These are phyloP conservation scores for Meredithiella fracta DNA, from an alignment of 2,329 filamentous ascomycete genomes.

Conservation along the genomic window DNA sequence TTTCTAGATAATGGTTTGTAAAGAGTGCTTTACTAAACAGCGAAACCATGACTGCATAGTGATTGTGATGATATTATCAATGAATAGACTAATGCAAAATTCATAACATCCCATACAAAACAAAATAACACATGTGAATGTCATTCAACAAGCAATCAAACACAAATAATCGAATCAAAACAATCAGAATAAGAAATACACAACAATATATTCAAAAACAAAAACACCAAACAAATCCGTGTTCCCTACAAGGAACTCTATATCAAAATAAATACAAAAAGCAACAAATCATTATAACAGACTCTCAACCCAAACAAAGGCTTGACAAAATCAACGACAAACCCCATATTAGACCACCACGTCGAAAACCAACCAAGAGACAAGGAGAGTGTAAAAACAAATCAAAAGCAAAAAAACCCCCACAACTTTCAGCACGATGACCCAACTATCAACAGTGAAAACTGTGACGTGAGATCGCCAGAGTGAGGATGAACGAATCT, in stretches of 20 bases:
- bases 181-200: constrained; percentile 6
- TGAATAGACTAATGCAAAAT: no score
- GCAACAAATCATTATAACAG: not conserved
- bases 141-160: not conserved
- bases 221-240: not conserved
- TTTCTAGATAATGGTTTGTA: no score
- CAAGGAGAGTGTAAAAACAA: not conserved
- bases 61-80: no score
- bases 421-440: not conserved
- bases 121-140: not conserved
- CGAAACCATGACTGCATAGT: no score
- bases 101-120: no score
- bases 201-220: constrained; percentile 10
- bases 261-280: not conserved
- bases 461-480: not conserved
- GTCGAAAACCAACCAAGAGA: not conserved
- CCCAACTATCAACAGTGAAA: not conserved
- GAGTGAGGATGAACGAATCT: not conserved
- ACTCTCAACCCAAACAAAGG: not conserved
- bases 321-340: not conserved
- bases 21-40: no score
- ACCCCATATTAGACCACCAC: not conserved
- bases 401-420: not conserved
- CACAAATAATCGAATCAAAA: not conserved
- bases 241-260: not conserved